Conservation (phyloP, 352 stramenopile genomes). For the Paralagenidium karlingii region DNA sequence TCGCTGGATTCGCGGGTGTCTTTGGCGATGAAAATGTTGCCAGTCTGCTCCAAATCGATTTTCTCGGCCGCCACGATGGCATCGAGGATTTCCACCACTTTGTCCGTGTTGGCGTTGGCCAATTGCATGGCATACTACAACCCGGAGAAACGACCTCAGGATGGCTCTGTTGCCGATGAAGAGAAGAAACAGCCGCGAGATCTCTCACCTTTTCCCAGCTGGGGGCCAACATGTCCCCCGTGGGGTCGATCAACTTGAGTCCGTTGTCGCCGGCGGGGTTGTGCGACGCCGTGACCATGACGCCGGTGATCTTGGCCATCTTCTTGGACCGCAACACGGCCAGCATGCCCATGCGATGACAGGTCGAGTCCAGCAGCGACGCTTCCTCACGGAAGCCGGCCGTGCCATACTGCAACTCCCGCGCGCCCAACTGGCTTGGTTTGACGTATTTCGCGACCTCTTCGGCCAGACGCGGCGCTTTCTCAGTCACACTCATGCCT, state of each 20-base stretch:
- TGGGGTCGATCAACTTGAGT: slow-evolving; percentile 90
- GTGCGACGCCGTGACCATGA: slow-evolving; percentile 94
- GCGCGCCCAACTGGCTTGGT: slow-evolving; percentile 18
- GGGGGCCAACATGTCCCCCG: slow-evolving; percentile 86
- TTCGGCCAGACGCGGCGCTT: slow-evolving; percentile 68
- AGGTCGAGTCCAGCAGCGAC: slow-evolving; percentile 79
- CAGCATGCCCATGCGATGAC: slow-evolving; percentile 89
- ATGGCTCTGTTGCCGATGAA: too few relatives aligned
- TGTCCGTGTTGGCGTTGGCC: slow-evolving; percentile 66
- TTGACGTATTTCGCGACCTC: slow-evolving; percentile 62
- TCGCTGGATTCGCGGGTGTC: slow-evolving; percentile 88
- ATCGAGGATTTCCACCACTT: slow-evolving; percentile 77
- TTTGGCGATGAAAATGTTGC: slow-evolving; percentile 82
- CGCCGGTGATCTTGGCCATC: slow-evolving; percentile 70
- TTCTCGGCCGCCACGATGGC: slow-evolving; percentile 54
- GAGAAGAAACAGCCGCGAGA: too few relatives aligned
- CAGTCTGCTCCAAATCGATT: slow-evolving; percentile 69
- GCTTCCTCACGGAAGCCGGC: slow-evolving; percentile 92
- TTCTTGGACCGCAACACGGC: slow-evolving; percentile 70
- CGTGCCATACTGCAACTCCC: slow-evolving; percentile 85
- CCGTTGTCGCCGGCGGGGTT: slow-evolving; percentile 89
- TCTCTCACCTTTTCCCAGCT: slow-evolving; percentile 69
- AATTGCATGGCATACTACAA: slow-evolving; percentile 61
- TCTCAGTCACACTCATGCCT: slow-evolving; percentile 47
- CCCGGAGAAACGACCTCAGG: too few relatives aligned